phyloP scores from a whole-genome alignment of 768 basidiomycete species.

The Russula dissimulans region DNA sequence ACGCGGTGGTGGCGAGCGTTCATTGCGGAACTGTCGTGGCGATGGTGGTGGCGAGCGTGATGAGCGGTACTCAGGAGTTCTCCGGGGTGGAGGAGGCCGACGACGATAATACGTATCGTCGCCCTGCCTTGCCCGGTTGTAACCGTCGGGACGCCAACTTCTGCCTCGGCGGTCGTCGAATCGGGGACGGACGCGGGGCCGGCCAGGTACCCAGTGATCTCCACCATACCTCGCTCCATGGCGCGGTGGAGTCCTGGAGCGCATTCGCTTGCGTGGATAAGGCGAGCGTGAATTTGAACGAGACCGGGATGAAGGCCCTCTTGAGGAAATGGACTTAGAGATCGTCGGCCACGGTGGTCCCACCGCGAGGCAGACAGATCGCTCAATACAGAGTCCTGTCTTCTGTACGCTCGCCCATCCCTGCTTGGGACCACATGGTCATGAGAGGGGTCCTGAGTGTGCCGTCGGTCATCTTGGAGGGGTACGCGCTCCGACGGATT shows the following conservation, averaged over 20 bases:
- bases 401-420: neutral
- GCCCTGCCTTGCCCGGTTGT: neutral
- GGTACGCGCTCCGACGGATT: neutral
- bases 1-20: neutral
- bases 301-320: neutral
- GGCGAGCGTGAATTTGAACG: slow-evolving; percentile 1
- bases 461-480: neutral
- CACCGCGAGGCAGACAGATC: neutral
- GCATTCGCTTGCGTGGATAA: slow-evolving; percentile 3
- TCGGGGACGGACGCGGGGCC: neutral
- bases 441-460: neutral
- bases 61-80: neutral
- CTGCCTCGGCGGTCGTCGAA: neutral
- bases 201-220: neutral
- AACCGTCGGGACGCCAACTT: neutral
- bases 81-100: neutral
- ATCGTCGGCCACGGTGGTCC: neutral
- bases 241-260: slow-evolving; percentile 1
- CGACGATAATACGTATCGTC: neutral
- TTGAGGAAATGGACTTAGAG: neutral
- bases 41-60: neutral
- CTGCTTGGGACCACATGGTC: neutral
- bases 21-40: neutral
- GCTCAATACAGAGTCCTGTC: slow-evolving; percentile 1
- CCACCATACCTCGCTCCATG: neutral